Evolutionary conservation across 1,284 basidiomycete genomes (phyloP).

Genomic region (Vanrija sp.): DNA sequence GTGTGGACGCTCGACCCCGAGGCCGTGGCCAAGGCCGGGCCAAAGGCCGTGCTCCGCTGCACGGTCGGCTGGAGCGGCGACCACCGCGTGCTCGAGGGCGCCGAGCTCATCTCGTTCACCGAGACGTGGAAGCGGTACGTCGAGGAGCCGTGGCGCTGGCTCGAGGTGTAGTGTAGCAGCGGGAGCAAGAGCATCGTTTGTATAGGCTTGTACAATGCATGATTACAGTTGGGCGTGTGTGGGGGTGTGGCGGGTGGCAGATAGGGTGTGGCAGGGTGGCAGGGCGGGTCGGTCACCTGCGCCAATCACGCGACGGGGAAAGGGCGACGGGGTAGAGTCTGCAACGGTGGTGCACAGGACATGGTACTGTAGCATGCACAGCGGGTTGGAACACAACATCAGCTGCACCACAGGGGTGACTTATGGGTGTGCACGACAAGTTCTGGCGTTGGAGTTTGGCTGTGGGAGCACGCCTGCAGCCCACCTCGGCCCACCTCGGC

Average conservation of each 20-base stretch:
- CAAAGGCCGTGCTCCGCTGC: conserved; percentile 60
- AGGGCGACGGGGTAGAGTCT: too few species aligned
- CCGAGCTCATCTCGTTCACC: conserved; percentile 84
- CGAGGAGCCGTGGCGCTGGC: conserved; percentile 65
- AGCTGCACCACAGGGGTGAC: too few species aligned
- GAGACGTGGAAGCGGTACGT: conserved; percentile 83
- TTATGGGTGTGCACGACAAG: too few species aligned
- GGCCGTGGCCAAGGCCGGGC: conserved; percentile 53
- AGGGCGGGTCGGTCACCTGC: too few species aligned
- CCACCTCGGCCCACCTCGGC: too few species aligned
- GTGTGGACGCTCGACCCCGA: conserved; percentile 57
- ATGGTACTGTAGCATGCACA: too few species aligned
- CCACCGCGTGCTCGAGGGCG: conserved; percentile 81
- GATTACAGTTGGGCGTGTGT: not conserved
- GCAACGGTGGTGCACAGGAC: too few species aligned
- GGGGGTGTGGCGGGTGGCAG: not conserved
- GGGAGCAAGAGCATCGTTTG: not conserved
- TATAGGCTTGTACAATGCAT: conserved; percentile 1
- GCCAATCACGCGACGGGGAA: too few species aligned
- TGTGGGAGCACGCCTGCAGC: too few species aligned
- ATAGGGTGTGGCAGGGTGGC: not conserved
- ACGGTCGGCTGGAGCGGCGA: conserved; percentile 84
- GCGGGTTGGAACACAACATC: too few species aligned
- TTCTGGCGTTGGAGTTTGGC: too few species aligned
- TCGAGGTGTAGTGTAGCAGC: conserved; percentile 15